phyloP scores from a whole-genome alignment of 495 filamentous ascomycete species.

The Podospora fimiseda region DNA sequence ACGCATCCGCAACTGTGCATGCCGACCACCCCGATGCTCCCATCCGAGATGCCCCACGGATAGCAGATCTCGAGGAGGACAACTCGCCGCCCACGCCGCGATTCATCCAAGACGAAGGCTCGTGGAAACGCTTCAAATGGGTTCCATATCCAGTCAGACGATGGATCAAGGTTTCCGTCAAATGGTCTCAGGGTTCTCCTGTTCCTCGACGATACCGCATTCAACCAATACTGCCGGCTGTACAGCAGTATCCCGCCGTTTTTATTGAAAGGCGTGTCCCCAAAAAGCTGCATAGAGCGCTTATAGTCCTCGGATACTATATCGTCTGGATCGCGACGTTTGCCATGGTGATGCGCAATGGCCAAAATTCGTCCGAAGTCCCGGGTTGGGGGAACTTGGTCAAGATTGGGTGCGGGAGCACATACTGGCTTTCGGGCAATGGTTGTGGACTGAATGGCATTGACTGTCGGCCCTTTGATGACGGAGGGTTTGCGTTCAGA shows the following conservation, averaged over 20 bases:
- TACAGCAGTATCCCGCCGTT: constrained; percentile 63
- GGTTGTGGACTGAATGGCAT: constrained; percentile 74
- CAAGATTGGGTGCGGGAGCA: constrained; percentile 60
- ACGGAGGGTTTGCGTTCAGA: constrained; percentile 63
- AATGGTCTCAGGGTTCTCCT: constrained; percentile 68
- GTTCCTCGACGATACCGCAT: constrained; percentile 59
- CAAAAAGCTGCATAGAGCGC: constrained; percentile 52
- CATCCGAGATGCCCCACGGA: constrained; percentile 11
- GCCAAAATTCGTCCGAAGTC: constrained; percentile 57
- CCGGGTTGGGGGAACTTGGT: constrained; percentile 60
- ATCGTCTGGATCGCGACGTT: constrained; percentile 69
- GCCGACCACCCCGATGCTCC: constrained; percentile 31
- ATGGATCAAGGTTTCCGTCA: constrained; percentile 35
- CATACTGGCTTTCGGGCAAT: constrained; percentile 62
- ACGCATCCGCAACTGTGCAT: constrained; percentile 7
- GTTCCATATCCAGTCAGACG: constrained; percentile 43
- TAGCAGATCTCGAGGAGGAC: constrained; percentile 26
- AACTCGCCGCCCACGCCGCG: constrained; percentile 28
- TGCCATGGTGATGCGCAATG: constrained; percentile 57
- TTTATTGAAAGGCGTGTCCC: constrained; percentile 59
- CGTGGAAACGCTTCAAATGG: constrained; percentile 39
- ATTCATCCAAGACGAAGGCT: constrained; percentile 33
- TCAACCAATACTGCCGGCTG: constrained; percentile 57
- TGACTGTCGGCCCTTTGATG: constrained; percentile 72
- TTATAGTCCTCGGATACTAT: constrained; percentile 56